Evolutionary conservation across 2,329 filamentous ascomycete species (phyloP).

Genomic region (Fusarium sublunatum): DNA sequence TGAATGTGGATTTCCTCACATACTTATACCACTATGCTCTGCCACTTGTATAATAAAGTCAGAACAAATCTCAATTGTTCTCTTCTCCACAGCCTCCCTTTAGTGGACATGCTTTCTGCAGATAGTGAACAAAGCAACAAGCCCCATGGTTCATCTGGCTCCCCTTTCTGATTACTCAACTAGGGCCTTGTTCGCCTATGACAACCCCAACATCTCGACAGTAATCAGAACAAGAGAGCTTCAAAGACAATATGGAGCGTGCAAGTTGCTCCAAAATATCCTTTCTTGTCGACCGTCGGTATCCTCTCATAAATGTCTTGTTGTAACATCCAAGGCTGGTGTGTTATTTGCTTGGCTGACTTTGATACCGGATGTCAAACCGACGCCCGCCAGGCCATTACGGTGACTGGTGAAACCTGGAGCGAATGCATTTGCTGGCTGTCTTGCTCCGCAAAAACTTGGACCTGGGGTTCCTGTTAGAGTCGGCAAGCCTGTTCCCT

Average conservation of each 20-base stretch:
- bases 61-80: not conserved
- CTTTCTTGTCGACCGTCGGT: too few species aligned
- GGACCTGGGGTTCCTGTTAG: slow-evolving; percentile 19
- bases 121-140: slow-evolving; percentile 15
- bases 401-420: slow-evolving; percentile 39
- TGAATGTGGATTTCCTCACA: not conserved
- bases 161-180: not conserved
- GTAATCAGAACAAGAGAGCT: not conserved
- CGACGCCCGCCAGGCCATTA: slow-evolving; percentile 41
- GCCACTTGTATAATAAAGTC: not conserved
- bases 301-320: slow-evolving; percentile 19
- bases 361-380: slow-evolving; percentile 48
- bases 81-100: not conserved
- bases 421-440: slow-evolving; percentile 15
- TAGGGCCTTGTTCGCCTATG: slow-evolving; percentile 1
- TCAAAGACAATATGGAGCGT: not conserved
- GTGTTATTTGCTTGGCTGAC: slow-evolving; percentile 43
- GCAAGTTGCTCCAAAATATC: not conserved
- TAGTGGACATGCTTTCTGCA: not conserved
- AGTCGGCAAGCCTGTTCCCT: slow-evolving; percentile 12
- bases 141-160: not conserved
- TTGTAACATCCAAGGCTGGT: slow-evolving; percentile 31
- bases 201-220: too few species aligned
- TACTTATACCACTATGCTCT: not conserved
- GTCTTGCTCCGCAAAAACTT: slow-evolving; percentile 15